Evolutionary conservation across 2,329 filamentous ascomycete species (phyloP), one percentile per base, ranked within the genome.

Genomic region (Penicillium sp.): DNA sequence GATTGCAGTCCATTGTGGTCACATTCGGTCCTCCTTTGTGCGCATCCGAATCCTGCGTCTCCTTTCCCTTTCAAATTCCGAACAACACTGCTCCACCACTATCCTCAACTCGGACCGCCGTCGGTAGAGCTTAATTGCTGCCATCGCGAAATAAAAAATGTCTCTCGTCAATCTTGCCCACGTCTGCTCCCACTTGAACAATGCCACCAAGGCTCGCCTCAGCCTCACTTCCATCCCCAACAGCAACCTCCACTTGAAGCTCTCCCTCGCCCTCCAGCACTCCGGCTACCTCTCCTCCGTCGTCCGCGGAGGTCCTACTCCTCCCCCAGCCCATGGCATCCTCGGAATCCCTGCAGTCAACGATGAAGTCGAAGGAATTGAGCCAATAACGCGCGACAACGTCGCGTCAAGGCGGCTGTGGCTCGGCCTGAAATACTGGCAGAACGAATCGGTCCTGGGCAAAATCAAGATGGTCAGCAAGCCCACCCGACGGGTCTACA

Each of bases 371-470:
- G 49, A 66, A 53, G 59, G 62, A 40, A 42, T 72, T 29, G 76
- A 81, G 59, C 76, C 75, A 12, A 77, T 88, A 49, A 89, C 85
- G 40, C 75, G 77, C 54, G 77, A 75, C 61, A 95, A 95, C 71
- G 81, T 89, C 31, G 80, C 89, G 4, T 79, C 76, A 33, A 80
- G 88, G 65, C 79, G 91, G 52, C 75, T 96, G 58, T 96, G 91
- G 91, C 72, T 96, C 11, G 89, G 89, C 1, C 75, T 95, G 63
- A 95, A 95, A 75, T 95, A 95, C 79, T 88, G 82, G 81, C 83
- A 90, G 59, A 87, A 87, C 65, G 78, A 84, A 69, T 89, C 91
- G 5, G 89, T 95, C 18, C 73, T 96, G 58, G 77, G 76, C 54
- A 78, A 81, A 56, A 78, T 92, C 63, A 69, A 72, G 41, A 69